Evolutionary conservation across 805 yeast species (phyloP).

Genomic region (Ogataea saltuana): DNA sequence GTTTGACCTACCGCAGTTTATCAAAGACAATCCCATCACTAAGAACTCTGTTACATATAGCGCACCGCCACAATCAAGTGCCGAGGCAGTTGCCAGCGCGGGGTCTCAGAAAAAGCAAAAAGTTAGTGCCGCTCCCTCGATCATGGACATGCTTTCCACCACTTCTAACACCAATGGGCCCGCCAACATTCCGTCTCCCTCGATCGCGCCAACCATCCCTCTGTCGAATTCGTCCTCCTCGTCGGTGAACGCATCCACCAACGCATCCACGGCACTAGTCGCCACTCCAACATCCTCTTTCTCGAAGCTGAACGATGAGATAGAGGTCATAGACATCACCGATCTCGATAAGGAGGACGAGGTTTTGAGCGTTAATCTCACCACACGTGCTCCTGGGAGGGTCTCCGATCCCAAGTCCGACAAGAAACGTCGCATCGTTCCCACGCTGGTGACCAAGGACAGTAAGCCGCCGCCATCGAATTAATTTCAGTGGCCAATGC

Average conservation of each 20-base stretch:
- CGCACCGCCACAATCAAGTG: background rate
- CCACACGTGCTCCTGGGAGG: background rate
- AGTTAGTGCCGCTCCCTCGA: slow-evolving; percentile 13
- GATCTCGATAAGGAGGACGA: slow-evolving; percentile 19
- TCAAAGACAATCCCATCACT: slow-evolving; percentile 16
- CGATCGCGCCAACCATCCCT: too few species aligned
- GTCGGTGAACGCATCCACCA: slow-evolving; percentile 15
- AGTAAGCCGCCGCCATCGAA: too few species aligned
- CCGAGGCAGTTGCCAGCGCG: background rate
- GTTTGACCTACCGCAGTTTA: slow-evolving; percentile 27
- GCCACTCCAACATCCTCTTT: slow-evolving; percentile 18
- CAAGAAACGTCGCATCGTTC: too few species aligned
- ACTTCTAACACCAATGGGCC: too few species aligned
- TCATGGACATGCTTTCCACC: slow-evolving; percentile 15
- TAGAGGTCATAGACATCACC: slow-evolving; percentile 25
- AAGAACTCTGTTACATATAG: background rate
- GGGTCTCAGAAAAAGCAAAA: slow-evolving; percentile 3
- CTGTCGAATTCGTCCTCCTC: slow-evolving; percentile 2
- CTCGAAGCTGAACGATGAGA: slow-evolving; percentile 10
- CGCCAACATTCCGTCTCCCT: too few species aligned
- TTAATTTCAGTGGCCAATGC: too few species aligned
- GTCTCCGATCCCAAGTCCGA: too few species aligned
- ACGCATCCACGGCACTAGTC: slow-evolving; percentile 13
- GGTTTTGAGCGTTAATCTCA: slow-evolving; percentile 4
- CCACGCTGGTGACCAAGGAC: background rate